Conservation (phyloP, 2,329 filamentous ascomycete species). For the Beauveria bassiana region DNA sequence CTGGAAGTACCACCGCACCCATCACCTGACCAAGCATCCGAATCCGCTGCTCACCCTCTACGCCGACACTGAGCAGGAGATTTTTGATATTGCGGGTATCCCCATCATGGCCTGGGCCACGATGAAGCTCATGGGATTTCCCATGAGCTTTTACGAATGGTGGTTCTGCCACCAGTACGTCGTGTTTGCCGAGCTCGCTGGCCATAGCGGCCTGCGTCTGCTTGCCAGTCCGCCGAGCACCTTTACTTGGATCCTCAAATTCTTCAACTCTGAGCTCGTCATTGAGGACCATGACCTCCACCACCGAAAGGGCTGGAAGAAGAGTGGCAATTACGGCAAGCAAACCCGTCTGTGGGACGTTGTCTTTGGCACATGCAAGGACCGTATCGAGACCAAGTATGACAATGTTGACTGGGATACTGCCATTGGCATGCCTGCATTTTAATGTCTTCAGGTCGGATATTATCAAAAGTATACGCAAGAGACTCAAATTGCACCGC, state of each 20-base stretch:
- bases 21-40: conserved; percentile 34
- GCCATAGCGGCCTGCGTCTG: conserved; percentile 27
- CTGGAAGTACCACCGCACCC: conserved; percentile 35
- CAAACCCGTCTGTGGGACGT: conserved; percentile 12
- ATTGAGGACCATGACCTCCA: conserved; percentile 34
- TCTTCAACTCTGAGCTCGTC: conserved; percentile 26
- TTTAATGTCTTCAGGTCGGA: background rate
- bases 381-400: conserved; percentile 5
- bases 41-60: conserved; percentile 24
- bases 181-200: conserved; percentile 26
- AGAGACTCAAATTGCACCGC: no score
- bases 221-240: conserved; percentile 25
- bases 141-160: conserved; percentile 35
- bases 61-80: conserved; percentile 23
- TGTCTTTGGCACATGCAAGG: conserved; percentile 10
- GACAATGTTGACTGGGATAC: conserved; percentile 10
- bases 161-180: conserved; percentile 33
- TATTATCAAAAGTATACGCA: no score
- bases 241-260: conserved; percentile 23
- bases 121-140: conserved; percentile 25
- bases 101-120: conserved; percentile 21
- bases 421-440: conserved; percentile 4
- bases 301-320: conserved; percentile 25
- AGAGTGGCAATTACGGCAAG: conserved; percentile 14
- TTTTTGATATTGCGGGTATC: conserved; percentile 22